Base-by-base conservation (phyloP, 1,284 basidiomycete genomes). In the Singerocomus inundabilis region DNA sequence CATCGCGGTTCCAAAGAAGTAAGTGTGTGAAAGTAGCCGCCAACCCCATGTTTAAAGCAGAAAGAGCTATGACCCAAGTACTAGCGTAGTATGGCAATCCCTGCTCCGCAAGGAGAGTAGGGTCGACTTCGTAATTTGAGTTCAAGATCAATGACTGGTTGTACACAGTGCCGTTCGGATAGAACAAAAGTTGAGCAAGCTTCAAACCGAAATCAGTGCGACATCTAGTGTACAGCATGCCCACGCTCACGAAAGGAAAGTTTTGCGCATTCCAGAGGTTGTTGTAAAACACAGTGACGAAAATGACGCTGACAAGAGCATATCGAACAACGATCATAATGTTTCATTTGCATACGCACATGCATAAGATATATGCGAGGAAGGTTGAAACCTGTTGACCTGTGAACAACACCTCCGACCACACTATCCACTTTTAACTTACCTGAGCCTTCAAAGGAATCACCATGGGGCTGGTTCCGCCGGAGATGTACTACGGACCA, bases 161-260 rank as follows among this genome's bases (percentile, higher is more conserved):
- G 44, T 76, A 81, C 5, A 66, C 38, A 0, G 75, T 71, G 8
- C 79, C 79, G 35, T 81, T 78, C 46, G 69, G 60, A 38, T 79
- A 78, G 59, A 78, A 81, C 9, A 81, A 64, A 21, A 71, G 65
- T 62, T 80, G 78, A n/a, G 78, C 74, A 6, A 80, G 68, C 69
- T 63, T 15, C 1, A 32, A 11, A 13, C 32, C 16, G 4, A 5
- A 15, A 5, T 63, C 13, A 53, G 30, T 9, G 6, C 0, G 7
- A 2, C 37, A 10, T 12, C 8, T 4, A 28, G 6, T 16, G 2
- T 11, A 25, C 32, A 35, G 6, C 1, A 7, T 29, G 15, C 11
- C 2, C n/a, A 13, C 15, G 46, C 48, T 7, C 52, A 76, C 74
- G 64, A 81, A 80, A 2, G 79, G 79, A 61, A 80, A 74, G 41